These are phyloP conservation scores for Psilocybe sp. DNA, from an alignment of 768 basidiomycete genomes.

Conservation along the genomic window DNA sequence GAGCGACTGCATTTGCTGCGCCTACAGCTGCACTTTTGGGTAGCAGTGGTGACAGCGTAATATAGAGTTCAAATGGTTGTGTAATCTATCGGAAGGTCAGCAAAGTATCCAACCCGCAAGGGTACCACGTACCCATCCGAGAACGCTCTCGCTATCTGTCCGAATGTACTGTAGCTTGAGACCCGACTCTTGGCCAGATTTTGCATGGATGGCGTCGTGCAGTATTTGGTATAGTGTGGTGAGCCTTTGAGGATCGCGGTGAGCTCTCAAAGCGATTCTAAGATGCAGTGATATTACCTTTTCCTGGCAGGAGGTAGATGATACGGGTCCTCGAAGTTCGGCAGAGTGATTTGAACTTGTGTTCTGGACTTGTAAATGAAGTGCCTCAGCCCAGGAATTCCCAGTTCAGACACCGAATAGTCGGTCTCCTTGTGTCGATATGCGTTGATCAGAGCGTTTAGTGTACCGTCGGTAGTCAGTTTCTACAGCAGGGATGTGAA, in stretches of 20 bases:
- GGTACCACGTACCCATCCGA: conserved; percentile 81
- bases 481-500: conserved; percentile 40
- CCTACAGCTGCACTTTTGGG: conserved; percentile 87
- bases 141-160: conserved; percentile 82
- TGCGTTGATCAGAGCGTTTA: conserved; percentile 47
- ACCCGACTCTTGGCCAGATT: conserved; percentile 76
- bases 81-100: conserved; percentile 61
- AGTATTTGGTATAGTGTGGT: conserved; percentile 84
- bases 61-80: conserved; percentile 89
- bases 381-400: conserved; percentile 89
- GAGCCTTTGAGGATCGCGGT: conserved; percentile 43
- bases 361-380: conserved; percentile 92
- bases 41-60: conserved; percentile 75
- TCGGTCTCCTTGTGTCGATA: conserved; percentile 50
- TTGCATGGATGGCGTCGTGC: conserved; percentile 88
- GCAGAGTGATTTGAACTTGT: conserved; percentile 87
- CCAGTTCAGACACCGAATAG: conserved; percentile 70
- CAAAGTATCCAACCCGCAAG: neutral
- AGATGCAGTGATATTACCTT: conserved; percentile 37
- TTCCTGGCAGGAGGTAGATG: conserved; percentile 55
- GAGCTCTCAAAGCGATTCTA: neutral
- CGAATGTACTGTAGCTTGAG: conserved; percentile 86
- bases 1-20: conserved; percentile 84
- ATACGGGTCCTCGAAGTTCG: conserved; percentile 86
- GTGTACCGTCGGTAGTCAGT: conserved; percentile 57